Conservation (phyloP, 306 rosid genomes). For the Prunus armeniaca region DNA sequence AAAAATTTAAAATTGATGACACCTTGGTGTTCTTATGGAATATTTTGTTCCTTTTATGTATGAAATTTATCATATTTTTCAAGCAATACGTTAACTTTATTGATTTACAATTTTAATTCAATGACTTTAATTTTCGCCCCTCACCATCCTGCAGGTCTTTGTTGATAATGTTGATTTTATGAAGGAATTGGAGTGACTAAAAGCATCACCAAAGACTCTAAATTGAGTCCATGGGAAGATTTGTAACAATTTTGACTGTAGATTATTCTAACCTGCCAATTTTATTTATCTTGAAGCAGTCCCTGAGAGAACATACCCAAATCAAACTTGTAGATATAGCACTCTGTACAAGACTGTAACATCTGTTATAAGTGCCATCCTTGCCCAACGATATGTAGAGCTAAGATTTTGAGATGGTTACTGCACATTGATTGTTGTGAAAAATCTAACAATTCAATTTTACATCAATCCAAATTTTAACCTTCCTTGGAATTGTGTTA, state of each 20-base stretch:
- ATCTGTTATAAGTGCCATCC: conserved; percentile 3
- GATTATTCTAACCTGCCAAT: conserved; percentile 19
- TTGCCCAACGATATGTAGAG: background rate
- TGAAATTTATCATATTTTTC: background rate
- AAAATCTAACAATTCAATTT: background rate
- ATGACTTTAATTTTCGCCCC: background rate
- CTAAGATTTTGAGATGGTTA: conserved; percentile 1
- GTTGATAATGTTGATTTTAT: conserved; percentile 68
- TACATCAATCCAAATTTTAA: conserved; percentile 11
- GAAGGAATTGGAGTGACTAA: conserved; percentile 58
- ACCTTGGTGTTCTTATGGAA: background rate
- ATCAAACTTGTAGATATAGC: conserved; percentile 6
- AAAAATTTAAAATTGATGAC: too few species aligned
- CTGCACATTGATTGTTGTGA: conserved; percentile 18
- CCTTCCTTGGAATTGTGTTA: conserved; percentile 17
- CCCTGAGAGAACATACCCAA: background rate
- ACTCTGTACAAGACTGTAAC: conserved; percentile 15
- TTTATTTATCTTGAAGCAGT: conserved; percentile 26
- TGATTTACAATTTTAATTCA: too few species aligned
- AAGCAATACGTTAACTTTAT: background rate
- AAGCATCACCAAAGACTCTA: conserved; percentile 21
- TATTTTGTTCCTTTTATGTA: background rate
- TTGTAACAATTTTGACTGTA: conserved; percentile 23
- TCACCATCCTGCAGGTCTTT: conserved; percentile 45
- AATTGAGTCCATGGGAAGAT: conserved; percentile 15